Conservation (phyloP, 2,329 filamentous ascomycete species). For the Thielaviopsis populi region DNA sequence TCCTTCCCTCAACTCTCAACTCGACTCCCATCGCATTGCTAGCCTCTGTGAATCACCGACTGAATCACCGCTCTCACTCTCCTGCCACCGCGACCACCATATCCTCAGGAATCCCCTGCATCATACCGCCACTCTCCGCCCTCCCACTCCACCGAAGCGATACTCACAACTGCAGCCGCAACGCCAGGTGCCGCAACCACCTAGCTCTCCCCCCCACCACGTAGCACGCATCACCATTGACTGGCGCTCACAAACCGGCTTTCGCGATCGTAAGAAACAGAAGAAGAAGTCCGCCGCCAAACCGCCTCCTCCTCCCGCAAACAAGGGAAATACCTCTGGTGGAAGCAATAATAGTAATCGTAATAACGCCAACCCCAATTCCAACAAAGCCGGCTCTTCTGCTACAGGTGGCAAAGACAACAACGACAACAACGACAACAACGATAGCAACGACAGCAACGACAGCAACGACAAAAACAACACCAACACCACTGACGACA, state of each 20-base stretch:
- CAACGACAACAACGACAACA: conserved; percentile 14
- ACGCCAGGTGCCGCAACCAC: background rate
- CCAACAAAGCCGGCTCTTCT: background rate
- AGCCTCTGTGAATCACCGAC: background rate
- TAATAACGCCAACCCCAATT: background rate
- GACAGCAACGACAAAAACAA: background rate
- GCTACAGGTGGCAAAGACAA: conserved; percentile 15
- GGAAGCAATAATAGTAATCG: background rate
- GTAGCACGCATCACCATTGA: conserved; percentile 20
- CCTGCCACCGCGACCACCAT: background rate
- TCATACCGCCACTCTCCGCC: background rate
- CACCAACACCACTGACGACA: background rate
- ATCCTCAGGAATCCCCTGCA: background rate
- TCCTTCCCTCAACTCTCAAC: background rate
- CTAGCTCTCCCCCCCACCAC: conserved; percentile 1
- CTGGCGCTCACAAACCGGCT: conserved; percentile 18
- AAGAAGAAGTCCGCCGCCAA: conserved; percentile 16
- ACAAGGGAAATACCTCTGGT: conserved; percentile 9
- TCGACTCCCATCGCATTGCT: background rate
- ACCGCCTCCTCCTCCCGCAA: background rate
- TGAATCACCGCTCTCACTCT: background rate
- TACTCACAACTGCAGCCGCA: conserved; percentile 6
- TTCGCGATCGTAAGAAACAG: conserved; percentile 19
- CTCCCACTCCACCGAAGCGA: conserved; percentile 19
- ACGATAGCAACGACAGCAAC: background rate